A percentile compares a stretch with the other conserved stretches of the same genome.
These are phyloP conservation scores for Barnettozyma siamensis DNA, from an alignment of 805 yeast genomes.

Conservation along the genomic window DNA sequence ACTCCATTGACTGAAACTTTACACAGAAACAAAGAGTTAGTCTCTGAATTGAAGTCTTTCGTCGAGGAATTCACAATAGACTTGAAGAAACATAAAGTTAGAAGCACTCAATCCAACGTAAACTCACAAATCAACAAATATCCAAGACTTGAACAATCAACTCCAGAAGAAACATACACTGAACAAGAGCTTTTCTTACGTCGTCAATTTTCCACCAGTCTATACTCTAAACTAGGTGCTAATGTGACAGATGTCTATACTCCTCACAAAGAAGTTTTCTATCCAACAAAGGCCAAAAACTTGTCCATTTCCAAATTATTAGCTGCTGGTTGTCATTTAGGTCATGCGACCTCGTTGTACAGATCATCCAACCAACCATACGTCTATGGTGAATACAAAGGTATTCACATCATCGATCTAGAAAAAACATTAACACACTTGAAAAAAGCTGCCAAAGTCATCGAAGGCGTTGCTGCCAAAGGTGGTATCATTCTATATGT, in stretches of 20 bases:
- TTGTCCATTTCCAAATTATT: conserved; percentile 64
- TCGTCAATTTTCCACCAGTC: conserved; percentile 54
- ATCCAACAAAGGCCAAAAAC: conserved; percentile 53
- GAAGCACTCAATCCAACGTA: conserved; percentile 1
- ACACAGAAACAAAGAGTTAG: conserved; percentile 17
- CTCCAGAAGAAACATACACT: conserved; percentile 61
- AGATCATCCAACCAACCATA: conserved; percentile 81
- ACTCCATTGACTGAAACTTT: conserved; percentile 12
- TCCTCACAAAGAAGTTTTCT: conserved; percentile 60
- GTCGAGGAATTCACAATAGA: conserved; percentile 19
- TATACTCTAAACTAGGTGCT: conserved; percentile 60
- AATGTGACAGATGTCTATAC: conserved; percentile 51
- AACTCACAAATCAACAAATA: conserved; percentile 27
- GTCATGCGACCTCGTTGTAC: conserved; percentile 78
- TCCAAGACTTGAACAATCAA: conserved; percentile 62
- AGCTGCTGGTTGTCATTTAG: conserved; percentile 93
- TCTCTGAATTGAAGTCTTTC: conserved; percentile 16
- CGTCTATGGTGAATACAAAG: conserved; percentile 82
- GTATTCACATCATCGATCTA: conserved; percentile 85
- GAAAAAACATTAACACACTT: conserved; percentile 74
- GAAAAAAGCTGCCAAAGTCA: conserved; percentile 80
- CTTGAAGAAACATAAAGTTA: conserved; percentile 13
- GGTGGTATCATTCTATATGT: conserved; percentile 85
- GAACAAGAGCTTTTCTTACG: conserved; percentile 73
- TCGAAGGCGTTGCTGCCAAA: conserved; percentile 70